A percentile compares a stretch with the other conserved stretches of the same genome.
Conservation (phyloP, 306 rosid genomes). For the Neltuma alba region DNA sequence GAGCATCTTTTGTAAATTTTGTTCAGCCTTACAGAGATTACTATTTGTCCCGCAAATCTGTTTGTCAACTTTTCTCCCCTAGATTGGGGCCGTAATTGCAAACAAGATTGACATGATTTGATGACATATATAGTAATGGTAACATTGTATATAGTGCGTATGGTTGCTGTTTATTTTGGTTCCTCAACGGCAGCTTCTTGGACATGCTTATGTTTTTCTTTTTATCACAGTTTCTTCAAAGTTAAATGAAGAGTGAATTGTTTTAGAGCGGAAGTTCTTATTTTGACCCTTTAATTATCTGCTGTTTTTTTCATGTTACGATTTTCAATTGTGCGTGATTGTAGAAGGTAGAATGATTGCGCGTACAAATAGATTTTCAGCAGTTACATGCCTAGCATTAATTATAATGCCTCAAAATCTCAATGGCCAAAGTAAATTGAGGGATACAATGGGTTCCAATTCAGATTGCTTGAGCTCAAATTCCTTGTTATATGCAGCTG, state of each 20-base stretch:
- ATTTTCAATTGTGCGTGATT: neutral
- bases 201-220: neutral
- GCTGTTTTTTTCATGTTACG: neutral
- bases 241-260: neutral
- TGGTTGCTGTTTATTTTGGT: neutral
- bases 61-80: too few relatives aligned
- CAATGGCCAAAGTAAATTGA: neutral
- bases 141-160: neutral
- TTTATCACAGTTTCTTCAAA: neutral
- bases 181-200: constrained; percentile 3
- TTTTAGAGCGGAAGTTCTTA: neutral
- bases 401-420: neutral
- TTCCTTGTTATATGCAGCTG: neutral
- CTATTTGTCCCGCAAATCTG: neutral
- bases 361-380: neutral
- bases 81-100: too few relatives aligned
- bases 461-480: neutral
- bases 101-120: too few relatives aligned
- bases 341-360: neutral
- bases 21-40: neutral
- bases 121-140: constrained; percentile 31
- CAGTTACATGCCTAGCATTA: too few relatives aligned
- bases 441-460: neutral
- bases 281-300: neutral
- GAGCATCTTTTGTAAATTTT: neutral